These are phyloP conservation scores for Plasmodium coatneyi DNA, from an alignment of 169 alveolate genomes.

Conservation along the genomic window DNA sequence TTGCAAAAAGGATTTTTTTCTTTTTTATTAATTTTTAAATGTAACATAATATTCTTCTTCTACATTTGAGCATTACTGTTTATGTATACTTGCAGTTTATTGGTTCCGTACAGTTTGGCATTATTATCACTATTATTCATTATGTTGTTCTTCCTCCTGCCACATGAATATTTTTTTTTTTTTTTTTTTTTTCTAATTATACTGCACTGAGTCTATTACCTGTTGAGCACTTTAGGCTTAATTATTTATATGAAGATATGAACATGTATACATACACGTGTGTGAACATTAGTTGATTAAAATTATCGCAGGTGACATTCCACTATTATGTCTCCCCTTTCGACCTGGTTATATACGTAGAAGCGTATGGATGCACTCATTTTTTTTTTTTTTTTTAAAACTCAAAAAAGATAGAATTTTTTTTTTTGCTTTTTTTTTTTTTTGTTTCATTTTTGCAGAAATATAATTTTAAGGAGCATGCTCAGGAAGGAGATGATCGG, in stretches of 20 bases:
- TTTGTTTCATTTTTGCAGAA: slow-evolving; percentile 36
- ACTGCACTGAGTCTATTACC: not conserved
- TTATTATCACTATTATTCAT: not conserved
- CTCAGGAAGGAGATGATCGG: slow-evolving; percentile 12
- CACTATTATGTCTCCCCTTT: not conserved
- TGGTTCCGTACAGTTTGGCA: not conserved
- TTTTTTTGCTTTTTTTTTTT: not conserved
- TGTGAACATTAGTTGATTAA: not conserved
- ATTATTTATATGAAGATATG: not conserved
- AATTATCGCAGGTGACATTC: not conserved
- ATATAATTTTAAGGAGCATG: not conserved
- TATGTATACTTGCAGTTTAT: not conserved
- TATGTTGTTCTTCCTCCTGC: not conserved
- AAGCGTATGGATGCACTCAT: not conserved
- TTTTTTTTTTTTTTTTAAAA: not conserved
- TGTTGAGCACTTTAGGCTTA: not conserved
- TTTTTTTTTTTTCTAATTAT: not conserved
- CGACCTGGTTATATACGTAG: not conserved
- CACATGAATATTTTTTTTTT: not conserved
- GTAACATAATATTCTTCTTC: not conserved
- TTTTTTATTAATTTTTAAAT: not conserved
- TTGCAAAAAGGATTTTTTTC: not conserved
- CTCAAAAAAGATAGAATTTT: not conserved
- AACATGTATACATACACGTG: not conserved
- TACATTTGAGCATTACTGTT: not conserved